phyloP scores from a whole-genome alignment of 345 rosid species.

The Gossypium sturtianum region DNA sequence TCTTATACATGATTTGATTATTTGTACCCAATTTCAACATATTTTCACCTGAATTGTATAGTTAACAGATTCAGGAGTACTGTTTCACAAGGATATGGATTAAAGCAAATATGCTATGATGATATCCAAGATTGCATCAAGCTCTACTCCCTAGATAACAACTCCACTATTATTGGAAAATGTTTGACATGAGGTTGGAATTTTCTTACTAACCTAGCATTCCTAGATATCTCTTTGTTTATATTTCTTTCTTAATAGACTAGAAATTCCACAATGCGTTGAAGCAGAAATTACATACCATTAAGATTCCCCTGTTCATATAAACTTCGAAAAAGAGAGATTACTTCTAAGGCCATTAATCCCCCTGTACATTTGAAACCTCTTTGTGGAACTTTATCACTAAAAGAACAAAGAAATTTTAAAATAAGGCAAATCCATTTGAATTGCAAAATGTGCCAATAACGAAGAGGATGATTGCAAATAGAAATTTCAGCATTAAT shows the following conservation, averaged over 20 bases:
- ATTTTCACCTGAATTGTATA: not conserved
- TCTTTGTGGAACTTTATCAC: conserved; percentile 30
- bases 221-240: not conserved
- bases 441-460: conserved; percentile 4
- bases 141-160: not conserved
- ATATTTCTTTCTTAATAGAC: not conserved
- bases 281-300: conserved; percentile 35
- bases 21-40: too few relatives aligned
- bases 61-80: not conserved
- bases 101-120: not conserved
- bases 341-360: conserved; percentile 67
- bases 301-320: conserved; percentile 88
- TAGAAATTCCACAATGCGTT: not conserved
- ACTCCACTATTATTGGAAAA: not conserved
- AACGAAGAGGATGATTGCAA: not conserved
- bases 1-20: not conserved
- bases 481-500: not conserved
- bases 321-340: conserved; percentile 59
- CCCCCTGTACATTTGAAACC: conserved; percentile 61
- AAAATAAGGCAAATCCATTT: not conserved
- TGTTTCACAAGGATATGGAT: not conserved
- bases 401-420: conserved; percentile 9
- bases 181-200: not conserved
- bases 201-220: not conserved
- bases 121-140: not conserved